Percentiles rank a stretch among this genome's conserved stretches.
phyloP scores from a whole-genome alignment of 768 basidiomycete species.

The Clavaria fumosa region DNA sequence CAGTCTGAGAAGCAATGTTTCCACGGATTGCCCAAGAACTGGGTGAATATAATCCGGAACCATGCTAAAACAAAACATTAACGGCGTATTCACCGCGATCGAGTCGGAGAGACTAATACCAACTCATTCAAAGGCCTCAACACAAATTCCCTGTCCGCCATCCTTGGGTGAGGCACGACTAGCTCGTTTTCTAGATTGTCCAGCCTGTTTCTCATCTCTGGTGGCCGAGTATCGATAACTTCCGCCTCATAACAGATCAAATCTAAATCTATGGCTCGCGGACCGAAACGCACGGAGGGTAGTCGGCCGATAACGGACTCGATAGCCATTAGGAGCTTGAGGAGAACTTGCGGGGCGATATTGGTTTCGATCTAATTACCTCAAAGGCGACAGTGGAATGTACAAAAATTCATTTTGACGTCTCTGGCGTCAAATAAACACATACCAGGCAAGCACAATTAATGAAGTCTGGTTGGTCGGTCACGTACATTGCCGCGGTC shows the following conservation, averaged over 20 bases:
- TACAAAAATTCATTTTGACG: background rate
- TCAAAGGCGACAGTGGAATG: too few relatives aligned
- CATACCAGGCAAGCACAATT: slow-evolving; percentile 86
- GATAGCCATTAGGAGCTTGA: slow-evolving; percentile 53
- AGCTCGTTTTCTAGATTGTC: slow-evolving; percentile 53
- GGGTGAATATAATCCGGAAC: slow-evolving; percentile 67
- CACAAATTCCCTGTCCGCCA: slow-evolving; percentile 85
- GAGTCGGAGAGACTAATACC: slow-evolving; percentile 20
- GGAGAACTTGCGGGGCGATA: slow-evolving; percentile 39
- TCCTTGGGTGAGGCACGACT: slow-evolving; percentile 69
- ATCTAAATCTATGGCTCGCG: slow-evolving; percentile 82
- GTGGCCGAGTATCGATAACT: slow-evolving; percentile 41
- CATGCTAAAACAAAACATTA: slow-evolving; percentile 35
- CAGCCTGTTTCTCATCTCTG: slow-evolving; percentile 22
- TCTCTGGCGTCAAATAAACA: slow-evolving; percentile 8
- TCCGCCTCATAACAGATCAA: slow-evolving; percentile 57
- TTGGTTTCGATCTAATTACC: slow-evolving; percentile 58
- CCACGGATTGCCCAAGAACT: slow-evolving; percentile 28
- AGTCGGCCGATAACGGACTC: slow-evolving; percentile 66
- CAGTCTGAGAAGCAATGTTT: slow-evolving; percentile 29
- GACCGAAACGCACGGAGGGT: slow-evolving; percentile 70
- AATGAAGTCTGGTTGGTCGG: slow-evolving; percentile 75
- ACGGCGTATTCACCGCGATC: background rate
- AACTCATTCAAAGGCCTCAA: slow-evolving; percentile 80
- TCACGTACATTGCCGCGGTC: slow-evolving; percentile 90